phyloP scores from a whole-genome alignment of 495 filamentous ascomycete species.

The Aspergillus diversus region DNA sequence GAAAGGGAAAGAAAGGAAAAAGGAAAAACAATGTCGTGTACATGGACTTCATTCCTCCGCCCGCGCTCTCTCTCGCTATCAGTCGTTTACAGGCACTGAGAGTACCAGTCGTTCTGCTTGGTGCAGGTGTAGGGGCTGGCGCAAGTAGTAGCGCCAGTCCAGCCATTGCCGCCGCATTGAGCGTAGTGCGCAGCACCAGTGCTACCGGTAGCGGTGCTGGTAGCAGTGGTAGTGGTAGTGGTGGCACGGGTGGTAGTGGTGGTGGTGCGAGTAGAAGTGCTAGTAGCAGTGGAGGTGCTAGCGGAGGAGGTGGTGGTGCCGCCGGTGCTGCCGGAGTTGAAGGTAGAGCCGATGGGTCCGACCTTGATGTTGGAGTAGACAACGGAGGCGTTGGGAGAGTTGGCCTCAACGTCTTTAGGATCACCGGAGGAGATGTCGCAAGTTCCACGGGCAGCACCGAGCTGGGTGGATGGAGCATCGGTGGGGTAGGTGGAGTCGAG shows the following conservation, averaged over 20 bases:
- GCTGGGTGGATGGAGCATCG: conserved; percentile 49
- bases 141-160: conserved; percentile 40
- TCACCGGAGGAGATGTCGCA: conserved; percentile 64
- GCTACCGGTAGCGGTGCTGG: conserved; percentile 22
- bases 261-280: conserved; percentile 25
- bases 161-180: conserved; percentile 54
- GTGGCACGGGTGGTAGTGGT: conserved; percentile 14
- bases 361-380: conserved; percentile 71
- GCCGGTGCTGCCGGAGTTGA: conserved; percentile 28
- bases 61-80: background rate
- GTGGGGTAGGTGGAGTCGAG: conserved; percentile 73
- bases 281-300: conserved; percentile 21
- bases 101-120: conserved; percentile 42
- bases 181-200: conserved; percentile 32
- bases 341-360: conserved; percentile 68
- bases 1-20: too few relatives aligned
- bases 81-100: conserved; percentile 38
- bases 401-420: conserved; percentile 61
- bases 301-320: conserved; percentile 21
- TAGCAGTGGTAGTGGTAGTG: conserved; percentile 31
- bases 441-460: conserved; percentile 67
- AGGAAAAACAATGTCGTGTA: background rate
- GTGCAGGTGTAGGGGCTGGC: conserved; percentile 44
- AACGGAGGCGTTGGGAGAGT: conserved; percentile 59
- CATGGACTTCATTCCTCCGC: background rate